Base-by-base conservation (phyloP, 371 early-diverging fungal species). In the Mortierella sp. region DNA sequence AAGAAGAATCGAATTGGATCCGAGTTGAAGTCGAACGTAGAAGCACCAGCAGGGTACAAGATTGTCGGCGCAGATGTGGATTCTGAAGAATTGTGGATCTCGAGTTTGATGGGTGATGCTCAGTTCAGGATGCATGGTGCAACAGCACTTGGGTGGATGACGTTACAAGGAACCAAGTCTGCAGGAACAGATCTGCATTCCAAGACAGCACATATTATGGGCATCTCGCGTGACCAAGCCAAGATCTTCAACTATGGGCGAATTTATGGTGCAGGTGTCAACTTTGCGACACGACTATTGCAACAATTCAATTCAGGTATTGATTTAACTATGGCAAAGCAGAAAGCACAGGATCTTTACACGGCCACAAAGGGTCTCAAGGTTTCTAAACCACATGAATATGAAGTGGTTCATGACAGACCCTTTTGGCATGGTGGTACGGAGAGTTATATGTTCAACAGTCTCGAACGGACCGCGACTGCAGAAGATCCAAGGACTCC, bases 21-120 rank as follows among this genome's bases (percentile, higher is more conserved):
- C 0, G 99, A 99, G 66, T 86, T 99, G 48, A 99, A 99, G 76
- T 87, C 95, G 1, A 89, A 92, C 85, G 86, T 99, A 7, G 85
- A 85, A 37, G 94, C 97, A 0, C 98, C 99, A 0, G 66, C 76
- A 9, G 96, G 90, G 11, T 94, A 94, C 79, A 87, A 86, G 56
- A 89, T 99, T 79, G 92, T 98, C 4, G 99, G 99, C 4, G 99
- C 99, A 1, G 99, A 99, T 82, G 99, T 99, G 1, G 99, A 99
- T 70, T 93, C 94, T 0, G 95, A 99, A 75, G 99, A 99, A 83
- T 87, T 99, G 18, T 99, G 99, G 99, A 97, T 99, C 64, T 91
- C 97, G 4, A 93, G 94, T 77, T 75, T 98, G 14, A 89, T 99
- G 70, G 98, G 98, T 21, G 99, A 98, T 82, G 87, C 97, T 7